Evolutionary conservation across 2,329 filamentous ascomycete species (phyloP).

Genomic region (Verticillium klebahnii): DNA sequence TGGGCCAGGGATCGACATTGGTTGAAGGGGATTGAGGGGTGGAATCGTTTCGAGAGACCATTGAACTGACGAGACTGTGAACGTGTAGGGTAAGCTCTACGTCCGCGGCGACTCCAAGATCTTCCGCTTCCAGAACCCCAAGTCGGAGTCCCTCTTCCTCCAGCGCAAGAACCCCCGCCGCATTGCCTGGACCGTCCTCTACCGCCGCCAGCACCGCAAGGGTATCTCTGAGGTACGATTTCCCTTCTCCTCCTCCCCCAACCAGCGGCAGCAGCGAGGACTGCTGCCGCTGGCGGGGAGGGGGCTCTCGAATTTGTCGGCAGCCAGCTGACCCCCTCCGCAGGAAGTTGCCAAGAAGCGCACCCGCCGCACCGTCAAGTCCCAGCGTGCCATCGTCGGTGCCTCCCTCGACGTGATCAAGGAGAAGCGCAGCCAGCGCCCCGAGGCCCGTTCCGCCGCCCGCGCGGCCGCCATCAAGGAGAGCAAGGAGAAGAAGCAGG

Average conservation of each 20-base stretch:
- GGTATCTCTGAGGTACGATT: slow-evolving; percentile 97
- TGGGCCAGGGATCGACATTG: neutral
- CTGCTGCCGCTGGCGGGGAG: no score
- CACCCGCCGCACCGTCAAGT: slow-evolving; percentile 94
- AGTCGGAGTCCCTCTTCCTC: slow-evolving; percentile 99
- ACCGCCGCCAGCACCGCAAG: slow-evolving; percentile 99
- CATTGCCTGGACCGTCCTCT: slow-evolving; percentile 97
- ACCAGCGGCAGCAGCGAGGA: neutral
- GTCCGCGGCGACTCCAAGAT: slow-evolving; percentile 99
- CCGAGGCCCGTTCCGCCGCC: slow-evolving; percentile 90
- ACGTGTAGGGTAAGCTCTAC: slow-evolving; percentile 94
- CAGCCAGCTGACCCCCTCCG: slow-evolving; percentile 36
- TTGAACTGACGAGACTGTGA: slow-evolving; percentile 20
- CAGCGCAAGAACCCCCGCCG: slow-evolving; percentile 99
- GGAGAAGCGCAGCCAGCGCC: slow-evolving; percentile 92
- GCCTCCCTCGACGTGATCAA: slow-evolving; percentile 99
- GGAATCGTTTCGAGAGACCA: slow-evolving; percentile 2
- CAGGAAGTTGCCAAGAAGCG: slow-evolving; percentile 99
- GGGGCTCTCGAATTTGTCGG: neutral
- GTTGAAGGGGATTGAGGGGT: neutral
- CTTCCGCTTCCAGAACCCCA: slow-evolving; percentile 99
- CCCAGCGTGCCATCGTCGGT: slow-evolving; percentile 98
- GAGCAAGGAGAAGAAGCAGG: slow-evolving; percentile 97
- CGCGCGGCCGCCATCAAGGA: slow-evolving; percentile 90
- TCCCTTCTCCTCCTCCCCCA: neutral